Base-by-base conservation (phyloP, 805 yeast genomes). In the Candida railenensis region DNA sequence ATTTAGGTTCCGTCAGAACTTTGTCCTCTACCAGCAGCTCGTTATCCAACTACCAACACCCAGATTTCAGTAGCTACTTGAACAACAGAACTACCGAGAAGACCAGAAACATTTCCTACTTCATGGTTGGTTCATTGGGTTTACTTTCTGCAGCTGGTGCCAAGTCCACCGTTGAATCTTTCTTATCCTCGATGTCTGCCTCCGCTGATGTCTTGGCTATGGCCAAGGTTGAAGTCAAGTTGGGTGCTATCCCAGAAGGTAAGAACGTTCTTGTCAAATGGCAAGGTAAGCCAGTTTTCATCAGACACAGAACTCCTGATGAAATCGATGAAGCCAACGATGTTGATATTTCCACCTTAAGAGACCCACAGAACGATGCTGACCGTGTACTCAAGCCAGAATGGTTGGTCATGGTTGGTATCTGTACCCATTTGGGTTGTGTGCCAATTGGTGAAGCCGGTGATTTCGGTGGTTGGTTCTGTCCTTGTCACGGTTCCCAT, bases 401-500 rank as follows among this genome's bases (percentile, higher is more conserved):
- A 76, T 94, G 99, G 99, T 83, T 94, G 67, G 81, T 94, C 71
- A 94, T 94, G 99, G 74, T 94, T 76, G 99, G 99, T 77, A 92
- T 94, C 71, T 94, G 99, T 81, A 94, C 99, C 58, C 99, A 94
- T 73, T 85, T 94, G 80, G 99, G 99, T 73, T 94, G 99, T 86
- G 99, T 94, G 53, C 99, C 99, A 59, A 94, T 94, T 65, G 99
- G 99, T 70, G 98, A 94, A 78, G 85, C 97, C 57, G 99, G 99
- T 77, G 99, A 94, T 74, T 94, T 82, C 62, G 98, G 97, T 71
- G 99, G 99, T 71, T 94, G 99, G 99, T 94, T 94, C 92, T 94
- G 99, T 76, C 99, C 99, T 57, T 94, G 99, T 80, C 99, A 95
- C 81, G 99, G 99, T 82, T 92, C 98, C 67, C 99, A 95, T 75